phyloP scores from a whole-genome alignment of 352 stramenopile species.

The Phytophthora tubulina region DNA sequence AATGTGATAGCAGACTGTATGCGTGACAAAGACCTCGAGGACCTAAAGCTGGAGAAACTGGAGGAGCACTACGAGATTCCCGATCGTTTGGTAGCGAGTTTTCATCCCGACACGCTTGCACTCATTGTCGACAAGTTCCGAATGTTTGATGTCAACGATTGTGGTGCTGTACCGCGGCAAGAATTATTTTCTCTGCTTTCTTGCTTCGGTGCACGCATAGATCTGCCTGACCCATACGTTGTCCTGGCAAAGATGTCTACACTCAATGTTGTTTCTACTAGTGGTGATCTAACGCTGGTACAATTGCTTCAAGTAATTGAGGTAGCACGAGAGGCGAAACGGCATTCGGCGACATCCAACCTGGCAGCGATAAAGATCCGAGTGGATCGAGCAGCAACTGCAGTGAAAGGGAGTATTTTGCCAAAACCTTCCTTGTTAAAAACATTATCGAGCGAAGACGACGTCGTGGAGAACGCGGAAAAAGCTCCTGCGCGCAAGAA shows the following conservation, averaged over 20 bases:
- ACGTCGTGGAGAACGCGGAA: neutral
- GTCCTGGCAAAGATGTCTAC: conserved; percentile 42
- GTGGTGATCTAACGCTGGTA: conserved; percentile 33
- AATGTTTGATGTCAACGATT: conserved; percentile 57
- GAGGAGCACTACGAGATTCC: conserved; percentile 42
- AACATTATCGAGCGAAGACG: neutral
- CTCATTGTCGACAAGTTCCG: conserved; percentile 50
- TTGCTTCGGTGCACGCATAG: conserved; percentile 42
- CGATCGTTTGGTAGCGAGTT: conserved; percentile 36
- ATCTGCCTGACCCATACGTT: conserved; percentile 57
- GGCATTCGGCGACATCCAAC: conserved; percentile 4
- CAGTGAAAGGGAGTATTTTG: neutral
- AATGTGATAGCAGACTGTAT: conserved; percentile 50
- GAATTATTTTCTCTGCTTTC: conserved; percentile 56
- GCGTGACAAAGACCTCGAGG: conserved; percentile 37
- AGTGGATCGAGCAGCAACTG: conserved; percentile 11
- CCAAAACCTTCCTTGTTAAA: neutral
- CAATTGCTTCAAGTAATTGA: conserved; percentile 45
- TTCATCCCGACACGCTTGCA: conserved; percentile 41
- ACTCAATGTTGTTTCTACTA: neutral
- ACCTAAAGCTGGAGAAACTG: conserved; percentile 32
- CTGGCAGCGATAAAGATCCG: conserved; percentile 20
- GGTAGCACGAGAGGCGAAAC: conserved; percentile 22
- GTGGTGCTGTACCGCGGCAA: conserved; percentile 43
- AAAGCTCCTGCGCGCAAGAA: conserved; percentile 1